Percentiles rank a stretch among this genome's conserved stretches.
Conservation (phyloP, 805 yeast species). For the Monosporozyma siamensis region DNA sequence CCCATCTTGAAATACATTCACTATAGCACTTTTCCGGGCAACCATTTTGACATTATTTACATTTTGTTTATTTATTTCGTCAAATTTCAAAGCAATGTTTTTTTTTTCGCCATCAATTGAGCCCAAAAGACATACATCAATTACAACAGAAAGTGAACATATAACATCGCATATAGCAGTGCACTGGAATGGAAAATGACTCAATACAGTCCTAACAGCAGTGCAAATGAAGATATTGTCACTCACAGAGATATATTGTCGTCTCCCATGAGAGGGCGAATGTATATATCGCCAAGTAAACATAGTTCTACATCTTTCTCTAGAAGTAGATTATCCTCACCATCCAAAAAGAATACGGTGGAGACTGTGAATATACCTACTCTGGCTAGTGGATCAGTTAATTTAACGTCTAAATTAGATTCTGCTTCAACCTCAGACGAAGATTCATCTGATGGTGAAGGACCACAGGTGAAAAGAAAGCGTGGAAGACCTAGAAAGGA, state of each 20-base stretch:
- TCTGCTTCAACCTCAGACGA: neutral
- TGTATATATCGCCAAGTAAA: conserved; percentile 1
- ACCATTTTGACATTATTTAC: too few species aligned
- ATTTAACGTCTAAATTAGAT: neutral
- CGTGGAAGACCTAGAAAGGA: conserved; percentile 5
- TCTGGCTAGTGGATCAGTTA: conserved; percentile 5
- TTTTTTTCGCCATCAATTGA: too few species aligned
- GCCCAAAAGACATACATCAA: too few species aligned
- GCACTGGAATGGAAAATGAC: neutral
- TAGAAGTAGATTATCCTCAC: neutral
- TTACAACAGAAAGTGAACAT: neutral
- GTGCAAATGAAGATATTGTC: conserved; percentile 13
- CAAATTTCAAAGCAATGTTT: too few species aligned
- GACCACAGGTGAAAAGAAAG: neutral
- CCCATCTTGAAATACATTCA: too few species aligned
- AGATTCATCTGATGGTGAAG: neutral
- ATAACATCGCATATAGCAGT: neutral
- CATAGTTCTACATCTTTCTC: neutral
- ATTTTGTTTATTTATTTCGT: too few species aligned
- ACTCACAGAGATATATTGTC: conserved; percentile 19
- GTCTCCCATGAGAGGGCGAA: conserved; percentile 11
- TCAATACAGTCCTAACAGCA: neutral
- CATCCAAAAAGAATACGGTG: conserved; percentile 1
- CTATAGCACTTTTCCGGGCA: too few species aligned
- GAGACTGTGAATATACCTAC: neutral